phyloP scores from a whole-genome alignment of 192 early-diverging fungal species.

The Helicostylum pulchrum region DNA sequence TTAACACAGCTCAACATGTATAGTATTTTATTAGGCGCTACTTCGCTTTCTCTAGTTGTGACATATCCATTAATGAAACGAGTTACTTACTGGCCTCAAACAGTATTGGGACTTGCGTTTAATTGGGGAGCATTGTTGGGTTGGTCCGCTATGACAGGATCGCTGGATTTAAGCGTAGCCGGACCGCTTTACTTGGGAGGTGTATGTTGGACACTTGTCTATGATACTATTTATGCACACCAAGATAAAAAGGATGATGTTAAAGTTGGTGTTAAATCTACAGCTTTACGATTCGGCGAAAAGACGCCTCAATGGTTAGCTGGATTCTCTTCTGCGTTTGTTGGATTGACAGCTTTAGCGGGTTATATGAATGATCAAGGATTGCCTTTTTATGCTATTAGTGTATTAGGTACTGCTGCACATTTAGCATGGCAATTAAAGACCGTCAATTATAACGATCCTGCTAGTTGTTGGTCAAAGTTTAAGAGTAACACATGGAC shows the following conservation, averaged over 20 bases:
- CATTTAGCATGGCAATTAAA: constrained; percentile 83
- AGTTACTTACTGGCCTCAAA: constrained; percentile 93
- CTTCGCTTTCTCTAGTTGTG: constrained; percentile 72
- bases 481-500: constrained; percentile 81
- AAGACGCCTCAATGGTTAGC: constrained; percentile 65
- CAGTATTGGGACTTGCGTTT: constrained; percentile 83
- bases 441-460: constrained; percentile 65
- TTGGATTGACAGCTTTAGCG: constrained; percentile 63
- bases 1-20: constrained; percentile 88
- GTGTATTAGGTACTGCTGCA: constrained; percentile 65
- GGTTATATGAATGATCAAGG: constrained; percentile 83
- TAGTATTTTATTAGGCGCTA: constrained; percentile 77
- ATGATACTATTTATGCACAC: constrained; percentile 97
- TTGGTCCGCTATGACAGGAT: constrained; percentile 76
- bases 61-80: constrained; percentile 95
- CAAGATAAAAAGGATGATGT: constrained; percentile 94
- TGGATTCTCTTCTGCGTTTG: constrained; percentile 66
- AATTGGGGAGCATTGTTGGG: constrained; percentile 94
- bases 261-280: constrained; percentile 85
- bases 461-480: constrained; percentile 64
- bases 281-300: constrained; percentile 82
- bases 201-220: constrained; percentile 90
- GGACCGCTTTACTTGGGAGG: constrained; percentile 84
- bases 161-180: constrained; percentile 62
- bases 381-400: constrained; percentile 65